phyloP scores from a whole-genome alignment of 2,329 filamentous ascomycete genomes.

The Salinomyces thailandicus region DNA sequence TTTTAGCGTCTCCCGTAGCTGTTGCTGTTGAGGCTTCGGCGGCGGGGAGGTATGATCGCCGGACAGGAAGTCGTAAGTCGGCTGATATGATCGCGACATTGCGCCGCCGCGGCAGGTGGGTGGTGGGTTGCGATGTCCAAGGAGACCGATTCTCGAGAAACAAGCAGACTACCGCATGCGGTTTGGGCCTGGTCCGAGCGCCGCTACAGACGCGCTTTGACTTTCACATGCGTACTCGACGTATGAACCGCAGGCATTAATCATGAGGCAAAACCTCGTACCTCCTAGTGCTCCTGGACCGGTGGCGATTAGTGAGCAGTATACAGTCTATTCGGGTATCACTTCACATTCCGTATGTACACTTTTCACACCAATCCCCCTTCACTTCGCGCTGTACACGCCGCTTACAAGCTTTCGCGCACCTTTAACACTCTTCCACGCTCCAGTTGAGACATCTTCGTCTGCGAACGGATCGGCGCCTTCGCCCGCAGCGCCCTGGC shows the following conservation, averaged over 20 bases:
- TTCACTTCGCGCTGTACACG: conserved; percentile 45
- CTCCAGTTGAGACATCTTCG: conserved; percentile 33
- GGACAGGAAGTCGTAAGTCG: conserved; percentile 40
- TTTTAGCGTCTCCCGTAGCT: conserved; percentile 35
- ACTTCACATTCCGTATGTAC: neutral
- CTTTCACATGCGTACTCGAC: too few relatives aligned
- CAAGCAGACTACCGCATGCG: too few relatives aligned
- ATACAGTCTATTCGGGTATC: neutral
- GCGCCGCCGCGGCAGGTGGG: neutral
- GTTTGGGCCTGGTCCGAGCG: too few relatives aligned
- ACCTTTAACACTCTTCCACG: conserved; percentile 58
- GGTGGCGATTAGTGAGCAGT: too few relatives aligned
- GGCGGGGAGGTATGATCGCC: conserved; percentile 28
- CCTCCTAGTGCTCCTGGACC: too few relatives aligned
- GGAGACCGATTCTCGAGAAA: too few relatives aligned
- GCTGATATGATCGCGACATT: conserved; percentile 29
- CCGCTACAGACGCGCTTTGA: too few relatives aligned
- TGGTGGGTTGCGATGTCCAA: too few relatives aligned
- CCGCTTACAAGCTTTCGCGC: conserved; percentile 61
- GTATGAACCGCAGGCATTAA: too few relatives aligned
- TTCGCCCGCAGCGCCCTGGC: conserved; percentile 36
- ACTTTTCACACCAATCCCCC: neutral
- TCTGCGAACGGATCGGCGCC: conserved; percentile 62
- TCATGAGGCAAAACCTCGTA: too few relatives aligned
- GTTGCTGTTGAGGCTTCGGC: conserved; percentile 20